Base-by-base conservation (phyloP, 75 land plant species). In the Sequoia sempervirens region DNA sequence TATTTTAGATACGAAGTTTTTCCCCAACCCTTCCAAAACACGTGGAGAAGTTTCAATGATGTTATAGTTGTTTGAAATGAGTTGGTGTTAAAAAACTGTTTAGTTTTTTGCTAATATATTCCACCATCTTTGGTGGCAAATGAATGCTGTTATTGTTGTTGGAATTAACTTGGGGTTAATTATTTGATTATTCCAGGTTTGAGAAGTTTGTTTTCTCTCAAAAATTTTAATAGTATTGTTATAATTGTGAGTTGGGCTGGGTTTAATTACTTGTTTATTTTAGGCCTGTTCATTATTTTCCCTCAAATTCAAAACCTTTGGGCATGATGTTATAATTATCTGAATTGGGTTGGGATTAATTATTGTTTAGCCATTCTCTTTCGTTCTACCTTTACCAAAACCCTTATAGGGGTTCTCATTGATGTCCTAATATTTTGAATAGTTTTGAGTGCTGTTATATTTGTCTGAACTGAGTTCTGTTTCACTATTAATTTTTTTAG, bases 241-340 rank as follows among this genome's bases (percentile, higher is more conserved):
- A 58, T 20, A 58, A 58, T 58, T 20, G 2, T 58, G 64, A 56
- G 5, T 20, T 56, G 61, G 26, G 61, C 20, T 56, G 85, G 84
- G 40, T 18, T 83, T 75, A 3, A 12, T 47, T 82, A 82, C 41
- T 47, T 2, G 40, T 30, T 80, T 64, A 6, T 13, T 84, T 28
- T 83, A 95, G 98, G 99, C 37, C 95, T 97, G 96, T 94, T 95
- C 84, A 95, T 94, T 58, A 20, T 54, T 6, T 58, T 20, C 64
- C 26, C 3, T 4, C 23, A 58, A 20, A 20, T 58, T 58, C 64
- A 58, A 18, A 58, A 58, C n/a, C 26, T 20, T 54, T 3, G 4
- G 64, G 64, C n/a, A 58, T 58, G 64, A 58, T 20, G 26, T 54
- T 54, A 54, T 5, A 58, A 58, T 58, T 58, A 5, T 5, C 64